These are phyloP conservation scores for Diplocarpon rosae DNA, from an alignment of 2,329 filamentous ascomycete species.

Conservation along the genomic window DNA sequence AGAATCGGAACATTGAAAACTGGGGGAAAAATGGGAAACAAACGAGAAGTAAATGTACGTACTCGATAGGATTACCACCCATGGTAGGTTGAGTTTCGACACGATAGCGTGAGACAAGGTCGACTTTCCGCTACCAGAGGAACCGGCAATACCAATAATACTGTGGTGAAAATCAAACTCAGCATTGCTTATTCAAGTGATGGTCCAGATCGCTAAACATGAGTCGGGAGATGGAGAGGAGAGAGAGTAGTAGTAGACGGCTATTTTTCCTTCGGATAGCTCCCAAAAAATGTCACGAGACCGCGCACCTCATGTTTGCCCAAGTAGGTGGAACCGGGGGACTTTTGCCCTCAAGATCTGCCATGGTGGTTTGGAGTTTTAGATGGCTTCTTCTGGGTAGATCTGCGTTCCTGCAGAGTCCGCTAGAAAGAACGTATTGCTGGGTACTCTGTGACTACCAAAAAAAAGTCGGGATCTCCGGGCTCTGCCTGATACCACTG, in stretches of 20 bases:
- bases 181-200: constrained; percentile 13
- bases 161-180: constrained; percentile 51
- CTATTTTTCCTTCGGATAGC: too few relatives aligned
- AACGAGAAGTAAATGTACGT: constrained; percentile 16
- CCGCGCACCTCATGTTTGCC: too few relatives aligned
- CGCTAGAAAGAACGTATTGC: too few relatives aligned
- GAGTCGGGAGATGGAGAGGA: not conserved
- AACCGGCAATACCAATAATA: constrained; percentile 93
- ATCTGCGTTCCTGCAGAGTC: too few relatives aligned
- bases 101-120: constrained; percentile 89
- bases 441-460: too few relatives aligned
- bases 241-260: not conserved
- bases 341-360: too few relatives aligned
- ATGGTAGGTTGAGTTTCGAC: constrained; percentile 78
- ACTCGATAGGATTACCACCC: constrained; percentile 97
- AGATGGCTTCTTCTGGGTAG: too few relatives aligned
- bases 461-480: too few relatives aligned
- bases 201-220: not conserved
- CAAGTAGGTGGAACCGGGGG: too few relatives aligned
- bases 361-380: too few relatives aligned
- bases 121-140: constrained; percentile 90
- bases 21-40: not conserved
- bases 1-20: not conserved
- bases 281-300: too few relatives aligned
- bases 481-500: too few relatives aligned